Evolutionary conservation across 306 rosid genomes (phyloP).

Genomic region (Cyclanthera cordifolia): DNA sequence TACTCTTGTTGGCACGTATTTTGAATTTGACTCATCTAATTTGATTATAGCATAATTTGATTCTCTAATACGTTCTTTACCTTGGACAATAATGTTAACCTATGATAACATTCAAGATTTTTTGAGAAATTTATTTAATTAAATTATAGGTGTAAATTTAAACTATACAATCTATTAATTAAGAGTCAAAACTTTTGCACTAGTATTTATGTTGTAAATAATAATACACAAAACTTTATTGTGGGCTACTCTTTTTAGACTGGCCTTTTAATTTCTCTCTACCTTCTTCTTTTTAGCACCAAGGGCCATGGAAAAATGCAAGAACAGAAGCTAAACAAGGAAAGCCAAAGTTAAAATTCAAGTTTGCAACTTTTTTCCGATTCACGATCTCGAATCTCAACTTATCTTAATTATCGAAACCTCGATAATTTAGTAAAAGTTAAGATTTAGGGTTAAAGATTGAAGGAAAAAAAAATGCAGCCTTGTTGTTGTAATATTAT

Average conservation of each 20-base stretch:
- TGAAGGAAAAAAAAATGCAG: neutral
- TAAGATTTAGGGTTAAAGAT: neutral
- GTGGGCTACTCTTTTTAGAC: neutral
- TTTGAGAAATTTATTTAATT: too few species aligned
- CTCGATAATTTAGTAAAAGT: slow-evolving; percentile 34
- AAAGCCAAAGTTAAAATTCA: slow-evolving; percentile 11
- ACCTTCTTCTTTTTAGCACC: slow-evolving; percentile 49
- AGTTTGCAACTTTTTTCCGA: slow-evolving; percentile 24
- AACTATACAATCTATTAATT: too few species aligned
- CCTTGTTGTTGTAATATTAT: neutral
- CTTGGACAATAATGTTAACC: too few species aligned
- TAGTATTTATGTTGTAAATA: too few species aligned
- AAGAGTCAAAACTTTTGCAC: neutral
- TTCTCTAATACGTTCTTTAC: too few species aligned
- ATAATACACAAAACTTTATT: too few species aligned
- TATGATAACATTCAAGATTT: too few species aligned
- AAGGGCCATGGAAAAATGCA: slow-evolving; percentile 84
- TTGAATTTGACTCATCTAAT: too few species aligned
- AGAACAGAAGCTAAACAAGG: slow-evolving; percentile 51
- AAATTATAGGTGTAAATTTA: too few species aligned
- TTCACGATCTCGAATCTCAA: slow-evolving; percentile 14
- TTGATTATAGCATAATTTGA: too few species aligned
- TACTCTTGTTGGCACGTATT: too few species aligned
- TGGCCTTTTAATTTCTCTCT: neutral
- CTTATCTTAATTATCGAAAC: neutral